These are phyloP conservation scores for Penicillium thymicola DNA, from an alignment of 2,329 filamentous ascomycete genomes.

Conservation along the genomic window DNA sequence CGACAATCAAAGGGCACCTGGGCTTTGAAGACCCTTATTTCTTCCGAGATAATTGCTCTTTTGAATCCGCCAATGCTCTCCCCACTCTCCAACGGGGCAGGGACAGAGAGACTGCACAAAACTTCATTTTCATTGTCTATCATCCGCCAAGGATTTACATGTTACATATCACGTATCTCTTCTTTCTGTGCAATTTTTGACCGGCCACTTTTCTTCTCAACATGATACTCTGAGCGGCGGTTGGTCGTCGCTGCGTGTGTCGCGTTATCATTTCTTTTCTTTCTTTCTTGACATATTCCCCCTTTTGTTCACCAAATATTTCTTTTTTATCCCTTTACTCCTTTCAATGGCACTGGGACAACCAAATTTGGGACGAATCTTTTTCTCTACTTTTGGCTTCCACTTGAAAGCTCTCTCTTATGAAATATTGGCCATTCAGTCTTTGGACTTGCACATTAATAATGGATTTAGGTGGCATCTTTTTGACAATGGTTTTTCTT, in stretches of 20 bases:
- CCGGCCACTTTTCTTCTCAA: slow-evolving; percentile 19
- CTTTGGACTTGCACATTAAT: slow-evolving; percentile 18
- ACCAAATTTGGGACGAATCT: slow-evolving; percentile 20
- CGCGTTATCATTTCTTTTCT: slow-evolving; percentile 19
- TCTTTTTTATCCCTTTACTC: slow-evolving; percentile 15
- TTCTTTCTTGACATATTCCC: slow-evolving; percentile 34
- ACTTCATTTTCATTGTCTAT: slow-evolving; percentile 25
- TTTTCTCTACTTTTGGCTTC: slow-evolving; percentile 12
- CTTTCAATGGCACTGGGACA: slow-evolving; percentile 22
- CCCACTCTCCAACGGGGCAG: background rate
- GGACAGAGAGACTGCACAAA: slow-evolving; percentile 23
- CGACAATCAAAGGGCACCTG: slow-evolving; percentile 1
- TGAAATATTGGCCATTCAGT: slow-evolving; percentile 17
- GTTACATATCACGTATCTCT: slow-evolving; percentile 27
- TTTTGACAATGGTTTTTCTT: slow-evolving; percentile 9
- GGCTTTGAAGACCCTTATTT: background rate
- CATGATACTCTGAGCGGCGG: slow-evolving; percentile 22
- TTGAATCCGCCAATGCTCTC: slow-evolving; percentile 1
- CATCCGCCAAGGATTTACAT: slow-evolving; percentile 19
- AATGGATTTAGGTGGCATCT: slow-evolving; percentile 20
- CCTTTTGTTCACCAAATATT: slow-evolving; percentile 30
- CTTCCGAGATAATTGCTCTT: background rate
- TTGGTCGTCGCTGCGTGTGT: slow-evolving; percentile 14
- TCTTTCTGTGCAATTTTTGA: slow-evolving; percentile 25
- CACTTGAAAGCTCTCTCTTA: slow-evolving; percentile 15